Percentiles rank a stretch among this genome's conserved stretches.
Conservation (phyloP, 495 filamentous ascomycete species). For the Hypoxylon cercidicola region DNA sequence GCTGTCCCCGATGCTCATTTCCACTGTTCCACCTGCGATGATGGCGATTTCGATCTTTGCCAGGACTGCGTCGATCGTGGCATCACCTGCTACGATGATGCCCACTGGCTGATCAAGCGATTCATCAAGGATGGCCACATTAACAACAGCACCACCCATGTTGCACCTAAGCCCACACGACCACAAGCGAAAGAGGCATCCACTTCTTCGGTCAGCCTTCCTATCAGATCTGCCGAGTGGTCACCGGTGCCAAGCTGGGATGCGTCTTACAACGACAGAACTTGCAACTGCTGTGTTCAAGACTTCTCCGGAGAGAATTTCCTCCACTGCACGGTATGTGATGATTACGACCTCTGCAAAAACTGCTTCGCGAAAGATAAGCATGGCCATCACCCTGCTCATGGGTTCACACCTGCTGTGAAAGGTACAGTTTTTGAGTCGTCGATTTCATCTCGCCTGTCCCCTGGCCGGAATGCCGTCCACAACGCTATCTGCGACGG, state of each 20-base stretch:
- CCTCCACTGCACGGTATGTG: conserved; percentile 84
- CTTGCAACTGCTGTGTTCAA: conserved; percentile 91
- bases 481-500: conserved; percentile 95
- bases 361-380: conserved; percentile 76
- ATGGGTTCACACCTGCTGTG: conserved; percentile 76
- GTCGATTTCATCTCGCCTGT: conserved; percentile 69
- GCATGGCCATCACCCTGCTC: conserved; percentile 94
- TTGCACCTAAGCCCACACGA: conserved; percentile 67
- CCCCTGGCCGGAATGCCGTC: conserved; percentile 80
- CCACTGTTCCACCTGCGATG: conserved; percentile 92
- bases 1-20: conserved; percentile 85
- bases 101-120: conserved; percentile 96
- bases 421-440: conserved; percentile 64
- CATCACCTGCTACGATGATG: conserved; percentile 75
- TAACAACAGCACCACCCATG: conserved; percentile 84
- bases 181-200: conserved; percentile 22
- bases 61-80: conserved; percentile 78
- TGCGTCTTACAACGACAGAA: conserved; percentile 65
- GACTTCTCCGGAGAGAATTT: conserved; percentile 80
- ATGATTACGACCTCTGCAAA: conserved; percentile 92
- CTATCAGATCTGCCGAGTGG: conserved; percentile 44
- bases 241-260: conserved; percentile 20
- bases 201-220: conserved; percentile 14
- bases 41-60: conserved; percentile 96
- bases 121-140: conserved; percentile 80